Percentiles rank a stretch among this genome's conserved stretches.
phyloP scores from a whole-genome alignment of 305 asterid genomes.

The Fraxinus greggii region DNA sequence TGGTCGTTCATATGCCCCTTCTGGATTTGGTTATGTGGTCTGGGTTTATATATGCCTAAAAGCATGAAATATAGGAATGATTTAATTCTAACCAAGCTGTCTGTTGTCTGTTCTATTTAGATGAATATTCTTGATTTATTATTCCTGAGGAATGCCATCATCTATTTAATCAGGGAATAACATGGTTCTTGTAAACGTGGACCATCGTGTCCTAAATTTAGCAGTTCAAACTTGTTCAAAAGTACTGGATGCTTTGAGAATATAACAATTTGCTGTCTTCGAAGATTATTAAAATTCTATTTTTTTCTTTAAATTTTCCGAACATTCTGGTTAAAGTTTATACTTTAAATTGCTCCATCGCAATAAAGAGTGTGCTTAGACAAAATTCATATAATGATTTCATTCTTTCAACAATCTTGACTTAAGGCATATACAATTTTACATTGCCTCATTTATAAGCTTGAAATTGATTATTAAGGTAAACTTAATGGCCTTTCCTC shows the following conservation, averaged over 20 bases:
- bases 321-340: neutral
- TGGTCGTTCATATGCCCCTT: conserved; percentile 6
- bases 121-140: neutral
- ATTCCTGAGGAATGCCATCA: neutral
- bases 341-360: neutral
- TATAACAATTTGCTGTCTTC: neutral
- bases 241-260: neutral
- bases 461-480: conserved; percentile 3
- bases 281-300: neutral
- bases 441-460: neutral
- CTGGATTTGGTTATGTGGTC: neutral
- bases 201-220: neutral
- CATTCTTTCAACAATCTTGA: neutral
- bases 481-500: conserved; percentile 4
- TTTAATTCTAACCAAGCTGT: neutral
- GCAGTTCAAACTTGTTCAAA: neutral
- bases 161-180: neutral
- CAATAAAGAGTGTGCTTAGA: neutral
- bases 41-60: neutral
- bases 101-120: conserved; percentile 9
- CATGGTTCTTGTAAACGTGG: neutral
- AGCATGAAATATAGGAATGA: conserved; percentile 5
- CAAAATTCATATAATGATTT: neutral
- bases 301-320: neutral
- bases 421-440: neutral